phyloP scores from a whole-genome alignment of 805 yeast species.

The Candida tibetensis region DNA sequence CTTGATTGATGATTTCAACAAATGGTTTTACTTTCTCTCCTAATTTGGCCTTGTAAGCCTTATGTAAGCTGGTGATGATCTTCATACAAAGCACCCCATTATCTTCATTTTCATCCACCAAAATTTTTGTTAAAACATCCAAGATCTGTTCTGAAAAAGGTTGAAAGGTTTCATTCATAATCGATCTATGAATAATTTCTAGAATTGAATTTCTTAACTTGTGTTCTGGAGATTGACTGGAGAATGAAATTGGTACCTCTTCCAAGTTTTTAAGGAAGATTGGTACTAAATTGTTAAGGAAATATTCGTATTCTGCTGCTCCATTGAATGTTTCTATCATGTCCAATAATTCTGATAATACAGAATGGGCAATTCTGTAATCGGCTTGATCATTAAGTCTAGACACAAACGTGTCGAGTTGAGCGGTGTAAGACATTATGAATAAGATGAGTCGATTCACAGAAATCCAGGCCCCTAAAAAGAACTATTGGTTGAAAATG shows the following conservation, averaged over 20 bases:
- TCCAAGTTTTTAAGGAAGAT: slow-evolving; percentile 61
- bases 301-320: slow-evolving; percentile 76
- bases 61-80: slow-evolving; percentile 78
- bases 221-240: slow-evolving; percentile 64
- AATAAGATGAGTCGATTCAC: background rate
- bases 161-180: slow-evolving; percentile 77
- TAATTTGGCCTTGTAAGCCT: slow-evolving; percentile 69
- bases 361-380: slow-evolving; percentile 59
- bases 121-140: slow-evolving; percentile 54
- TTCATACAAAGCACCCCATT: slow-evolving; percentile 92
- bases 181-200: slow-evolving; percentile 77
- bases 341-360: slow-evolving; percentile 80
- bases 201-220: slow-evolving; percentile 73
- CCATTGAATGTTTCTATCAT: slow-evolving; percentile 81
- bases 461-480: background rate
- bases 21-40: slow-evolving; percentile 75
- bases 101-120: slow-evolving; percentile 86
- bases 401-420: slow-evolving; percentile 65
- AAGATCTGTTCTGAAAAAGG: slow-evolving; percentile 63
- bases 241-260: slow-evolving; percentile 70
- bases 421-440: slow-evolving; percentile 47
- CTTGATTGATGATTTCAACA: slow-evolving; percentile 66
- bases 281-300: slow-evolving; percentile 68
- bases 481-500: background rate
- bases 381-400: slow-evolving; percentile 59